Evolutionary conservation across 257 asterid genomes (phyloP).

Genomic region (Eucommia ulmoides): DNA sequence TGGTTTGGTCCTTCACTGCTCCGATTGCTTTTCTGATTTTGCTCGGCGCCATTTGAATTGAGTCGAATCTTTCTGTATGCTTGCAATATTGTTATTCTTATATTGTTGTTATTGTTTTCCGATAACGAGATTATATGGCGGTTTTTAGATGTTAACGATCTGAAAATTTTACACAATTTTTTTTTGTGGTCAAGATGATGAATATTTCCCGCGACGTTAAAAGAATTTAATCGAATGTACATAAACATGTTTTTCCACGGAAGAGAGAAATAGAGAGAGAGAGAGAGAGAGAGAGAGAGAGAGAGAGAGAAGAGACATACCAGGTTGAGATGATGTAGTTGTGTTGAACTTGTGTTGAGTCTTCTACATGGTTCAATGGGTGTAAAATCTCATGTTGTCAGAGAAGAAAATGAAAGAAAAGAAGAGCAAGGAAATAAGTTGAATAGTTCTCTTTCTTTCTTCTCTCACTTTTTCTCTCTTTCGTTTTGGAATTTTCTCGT

Average conservation of each 20-base stretch:
- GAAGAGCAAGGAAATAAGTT: conserved; percentile 14
- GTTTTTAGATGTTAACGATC: no score
- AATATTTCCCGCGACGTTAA: background rate
- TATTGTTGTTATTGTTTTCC: background rate
- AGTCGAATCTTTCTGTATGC: no score
- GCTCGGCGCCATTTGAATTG: conserved; percentile 63
- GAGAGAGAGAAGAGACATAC: background rate
- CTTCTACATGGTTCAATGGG: background rate
- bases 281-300: background rate
- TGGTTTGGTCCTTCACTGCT: conserved; percentile 84
- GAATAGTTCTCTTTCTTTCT: conserved; percentile 1
- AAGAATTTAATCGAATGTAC: no score
- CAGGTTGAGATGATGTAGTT: no score
- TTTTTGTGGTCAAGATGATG: no score
- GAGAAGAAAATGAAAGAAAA: conserved; percentile 2
- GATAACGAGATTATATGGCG: background rate
- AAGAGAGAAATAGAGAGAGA: background rate
- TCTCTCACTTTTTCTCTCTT: conserved; percentile 7
- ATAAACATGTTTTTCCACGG: background rate
- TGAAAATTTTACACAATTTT: no score
- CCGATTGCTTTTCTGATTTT: conserved; percentile 79
- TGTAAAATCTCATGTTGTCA: background rate
- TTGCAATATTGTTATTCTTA: background rate
- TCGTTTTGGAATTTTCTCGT: background rate
- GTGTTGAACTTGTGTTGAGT: background rate